Evolutionary conservation across 1,284 basidiomycete genomes (phyloP), one percentile per base, ranked within the genome.

Genomic region (Naganishia liquefaciens): DNA sequence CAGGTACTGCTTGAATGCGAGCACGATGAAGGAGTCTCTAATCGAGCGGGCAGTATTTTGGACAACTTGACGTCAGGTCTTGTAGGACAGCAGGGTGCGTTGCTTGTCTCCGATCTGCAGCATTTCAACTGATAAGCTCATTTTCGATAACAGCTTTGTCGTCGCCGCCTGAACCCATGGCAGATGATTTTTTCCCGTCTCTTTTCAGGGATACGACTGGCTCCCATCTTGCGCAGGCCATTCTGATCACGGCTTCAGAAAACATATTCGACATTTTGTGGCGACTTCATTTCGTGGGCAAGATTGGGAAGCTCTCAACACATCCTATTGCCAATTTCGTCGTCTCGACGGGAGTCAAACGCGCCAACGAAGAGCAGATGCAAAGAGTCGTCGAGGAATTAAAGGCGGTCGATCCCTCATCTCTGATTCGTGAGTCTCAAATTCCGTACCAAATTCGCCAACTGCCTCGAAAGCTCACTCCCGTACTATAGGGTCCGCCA

Each of bases 321-420:
- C 93, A 97, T 77, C 91, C 93, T 1, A 89, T 93, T 3, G 91
- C 90, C 25, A 96, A 96, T 75, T 97, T 92, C 72, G 91, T 95
- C 19, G 82, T 93, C 6, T 88, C 91, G 0, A 88, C 86, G 73
- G 89, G 87, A 0, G 69, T 94, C 17, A 84, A 84, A 55, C 81
- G 89, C 44, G 75, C 87, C 21, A 81, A 83, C 33, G 77, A 76
- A 7, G 77, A 80, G 5, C 84, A 88, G 67, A 74, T 95, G n/a
- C 72, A 76, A 4, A 82, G 82, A n/a, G 81, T 87, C 1, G 78
- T 87, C 46, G 78, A 79, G 55, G 85, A 87, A 66, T 83, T 91
- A 74, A 78, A 78, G 82, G 82, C 42, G 79, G 84, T 74, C 76
- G 81, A 83, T 15, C 74, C 74, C 5, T 79, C 73, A 54, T 83